phyloP scores from a whole-genome alignment of 2,329 filamentous ascomycete species.

The Nakataea oryzae region DNA sequence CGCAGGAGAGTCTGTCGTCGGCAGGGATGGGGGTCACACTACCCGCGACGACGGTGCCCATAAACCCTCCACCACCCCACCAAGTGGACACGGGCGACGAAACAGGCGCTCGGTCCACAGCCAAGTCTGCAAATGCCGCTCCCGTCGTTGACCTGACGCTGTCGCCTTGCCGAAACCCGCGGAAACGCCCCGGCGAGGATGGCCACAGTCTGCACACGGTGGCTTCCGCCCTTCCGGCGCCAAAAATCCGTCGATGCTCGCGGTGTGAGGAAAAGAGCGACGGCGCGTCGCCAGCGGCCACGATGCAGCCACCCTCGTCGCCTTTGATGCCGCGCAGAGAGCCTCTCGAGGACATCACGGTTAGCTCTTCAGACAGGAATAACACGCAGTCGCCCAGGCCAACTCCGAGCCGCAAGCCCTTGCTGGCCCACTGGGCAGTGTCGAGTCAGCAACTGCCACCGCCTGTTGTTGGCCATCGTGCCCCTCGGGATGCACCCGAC shows the following conservation, averaged over 20 bases:
- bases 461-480: background rate
- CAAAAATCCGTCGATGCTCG: background rate
- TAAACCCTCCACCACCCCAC: background rate
- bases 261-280: background rate
- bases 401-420: slow-evolving; percentile 5
- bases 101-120: background rate
- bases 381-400: background rate
- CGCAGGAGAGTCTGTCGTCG: background rate
- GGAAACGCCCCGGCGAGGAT: background rate
- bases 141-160: background rate
- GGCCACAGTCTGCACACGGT: background rate
- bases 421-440: background rate
- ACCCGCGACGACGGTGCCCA: no score
- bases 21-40: background rate
- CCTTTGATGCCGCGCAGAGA: background rate
- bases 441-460: background rate
- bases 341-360: background rate
- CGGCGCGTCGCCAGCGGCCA: background rate
- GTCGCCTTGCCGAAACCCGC: background rate
- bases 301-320: background rate
- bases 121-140: background rate
- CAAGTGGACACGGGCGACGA: background rate
- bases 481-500: background rate
- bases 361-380: background rate
- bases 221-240: background rate